Evolutionary conservation across 108 stramenopile species (phyloP), one percentile per base, ranked within the genome.

Genomic region (Pseudonitzschia pungens): DNA sequence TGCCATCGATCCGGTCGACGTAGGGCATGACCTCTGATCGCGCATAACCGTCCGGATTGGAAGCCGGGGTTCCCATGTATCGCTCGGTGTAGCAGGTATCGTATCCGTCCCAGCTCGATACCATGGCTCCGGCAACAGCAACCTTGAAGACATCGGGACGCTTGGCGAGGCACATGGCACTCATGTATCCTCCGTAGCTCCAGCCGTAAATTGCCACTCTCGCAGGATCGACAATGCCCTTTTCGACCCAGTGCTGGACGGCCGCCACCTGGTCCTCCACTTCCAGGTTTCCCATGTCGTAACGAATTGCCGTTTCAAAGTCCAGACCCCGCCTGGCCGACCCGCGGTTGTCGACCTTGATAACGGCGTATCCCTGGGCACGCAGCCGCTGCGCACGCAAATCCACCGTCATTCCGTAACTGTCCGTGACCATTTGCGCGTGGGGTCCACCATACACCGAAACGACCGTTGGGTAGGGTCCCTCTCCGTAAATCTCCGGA

Each of bases 31-130:
- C 85, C 12, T 86, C 81, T 10, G 89, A 79, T 64, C 81, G 76
- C 43, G 65, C 43, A 54, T 98, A 98, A 2, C 95, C 96, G 29
- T 74, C 62, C 1, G 83, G 75, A 79, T 96, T 93, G 11, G 86
- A 85, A 8, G 68, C 21, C 1, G 96, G 96, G 41, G 83, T 68
- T 11, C 94, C 90, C 94, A 96, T 96, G 84, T 97, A 98, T 12
- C 97, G 77, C 66, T 98, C 97, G 18, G 97, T 98, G 79, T 98
- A 97, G 71, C 93, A 93, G 28, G 96, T 96, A 70, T 98, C 97
- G 73, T 98, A 98, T 21, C 92, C 92, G 70, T 96, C 92, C 97
- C 97, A 98, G 42, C 84, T 71, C 12, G 96, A 94, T 18, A 98
- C 97, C 4, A 96, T 96, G 6, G 96, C 97, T 26, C 97, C 97